Conservation (phyloP, 768 basidiomycete genomes). For the Podaxis sp. region DNA sequence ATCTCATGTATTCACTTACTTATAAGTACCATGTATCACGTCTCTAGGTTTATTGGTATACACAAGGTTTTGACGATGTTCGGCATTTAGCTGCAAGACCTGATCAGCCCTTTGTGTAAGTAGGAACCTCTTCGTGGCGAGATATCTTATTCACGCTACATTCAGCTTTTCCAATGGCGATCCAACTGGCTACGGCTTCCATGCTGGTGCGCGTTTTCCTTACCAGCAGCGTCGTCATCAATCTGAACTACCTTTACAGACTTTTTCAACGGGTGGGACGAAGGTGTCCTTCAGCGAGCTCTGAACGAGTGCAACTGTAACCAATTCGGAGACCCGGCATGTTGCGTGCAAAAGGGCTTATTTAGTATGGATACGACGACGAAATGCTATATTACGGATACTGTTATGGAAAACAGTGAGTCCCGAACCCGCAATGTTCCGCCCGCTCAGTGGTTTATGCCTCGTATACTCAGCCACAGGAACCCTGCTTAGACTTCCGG, state of each 20-base stretch:
- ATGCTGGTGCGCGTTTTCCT: conserved; percentile 21
- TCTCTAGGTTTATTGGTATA: conserved; percentile 42
- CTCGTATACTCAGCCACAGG: conserved; percentile 1
- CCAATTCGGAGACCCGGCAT: conserved; percentile 31
- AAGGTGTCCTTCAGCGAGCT: conserved; percentile 41
- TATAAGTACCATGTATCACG: background rate
- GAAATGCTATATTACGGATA: conserved; percentile 34
- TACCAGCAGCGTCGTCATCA: background rate
- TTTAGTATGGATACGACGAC: conserved; percentile 32
- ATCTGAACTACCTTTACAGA: conserved; percentile 19
- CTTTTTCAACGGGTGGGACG: conserved; percentile 50
- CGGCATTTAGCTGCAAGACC: conserved; percentile 39
- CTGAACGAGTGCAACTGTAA: conserved; percentile 43
- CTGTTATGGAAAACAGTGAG: conserved; percentile 34
- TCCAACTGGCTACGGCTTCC: conserved; percentile 53
- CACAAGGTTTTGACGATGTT: conserved; percentile 29
- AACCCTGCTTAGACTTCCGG: conserved; percentile 8
- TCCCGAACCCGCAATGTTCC: background rate
- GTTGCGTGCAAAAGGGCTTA: conserved; percentile 32
- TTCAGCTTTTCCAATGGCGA: conserved; percentile 51
- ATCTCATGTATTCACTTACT: background rate
- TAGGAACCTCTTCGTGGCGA: background rate
- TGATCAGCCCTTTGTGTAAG: conserved; percentile 47
- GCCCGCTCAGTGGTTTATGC: background rate
- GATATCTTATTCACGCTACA: background rate